phyloP scores from a whole-genome alignment of 1,284 basidiomycete genomes.

The Heliocybe sulcata region DNA sequence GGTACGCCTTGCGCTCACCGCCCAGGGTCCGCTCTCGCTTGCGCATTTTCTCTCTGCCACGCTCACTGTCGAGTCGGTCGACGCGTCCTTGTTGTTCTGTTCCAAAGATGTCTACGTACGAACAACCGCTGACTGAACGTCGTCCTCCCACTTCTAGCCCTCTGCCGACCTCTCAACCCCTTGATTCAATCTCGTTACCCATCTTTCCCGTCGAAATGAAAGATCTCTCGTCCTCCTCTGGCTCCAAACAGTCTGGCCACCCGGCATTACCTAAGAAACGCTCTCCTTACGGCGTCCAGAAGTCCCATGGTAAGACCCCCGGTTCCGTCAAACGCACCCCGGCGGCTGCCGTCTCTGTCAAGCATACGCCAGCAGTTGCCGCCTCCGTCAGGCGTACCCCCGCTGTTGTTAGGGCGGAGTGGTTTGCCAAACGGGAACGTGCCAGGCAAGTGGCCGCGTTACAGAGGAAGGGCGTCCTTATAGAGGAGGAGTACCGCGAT shows the following conservation, averaged over 20 bases:
- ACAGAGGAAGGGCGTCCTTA: slow-evolving; percentile 58
- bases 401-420: slow-evolving; percentile 50
- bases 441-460: slow-evolving; percentile 60
- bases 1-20: not conserved
- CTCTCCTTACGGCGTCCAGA: slow-evolving; percentile 68
- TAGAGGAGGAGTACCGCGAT: slow-evolving; percentile 93
- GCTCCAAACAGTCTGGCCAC: slow-evolving; percentile 53
- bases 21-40: not conserved
- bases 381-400: slow-evolving; percentile 51
- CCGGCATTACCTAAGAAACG: slow-evolving; percentile 74
- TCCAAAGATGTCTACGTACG: not conserved
- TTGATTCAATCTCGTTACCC: slow-evolving; percentile 26
- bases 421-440: slow-evolving; percentile 57
- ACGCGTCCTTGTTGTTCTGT: not conserved
- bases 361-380: too few species aligned
- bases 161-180: slow-evolving; percentile 32
- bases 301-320: slow-evolving; percentile 47
- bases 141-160: slow-evolving; percentile 27
- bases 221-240: slow-evolving; percentile 58
- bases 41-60: not conserved
- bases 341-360: slow-evolving; percentile 53
- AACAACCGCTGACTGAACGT: slow-evolving; percentile 5
- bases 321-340: slow-evolving; percentile 50
- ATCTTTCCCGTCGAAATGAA: slow-evolving; percentile 51
- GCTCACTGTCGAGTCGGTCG: not conserved